Evolutionary conservation across 805 yeast species (phyloP).

Genomic region (Candida ortonii): DNA sequence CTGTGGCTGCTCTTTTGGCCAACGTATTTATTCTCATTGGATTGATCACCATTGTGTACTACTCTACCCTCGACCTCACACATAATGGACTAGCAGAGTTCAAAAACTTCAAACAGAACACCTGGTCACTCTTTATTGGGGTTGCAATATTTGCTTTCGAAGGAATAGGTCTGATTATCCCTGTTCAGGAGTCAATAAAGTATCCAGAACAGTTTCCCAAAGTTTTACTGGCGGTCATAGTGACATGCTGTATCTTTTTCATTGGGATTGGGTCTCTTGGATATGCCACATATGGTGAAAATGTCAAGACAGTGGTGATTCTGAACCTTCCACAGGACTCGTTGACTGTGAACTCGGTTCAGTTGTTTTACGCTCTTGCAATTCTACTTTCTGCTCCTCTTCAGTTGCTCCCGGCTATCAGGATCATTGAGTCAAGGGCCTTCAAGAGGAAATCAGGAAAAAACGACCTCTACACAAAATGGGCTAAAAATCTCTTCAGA

Average conservation of each 20-base stretch:
- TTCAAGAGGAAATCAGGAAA: constrained; percentile 62
- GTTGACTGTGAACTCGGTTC: constrained; percentile 60
- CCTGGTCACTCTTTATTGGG: constrained; percentile 73
- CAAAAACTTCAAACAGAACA: constrained; percentile 49
- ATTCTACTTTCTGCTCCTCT: constrained; percentile 77
- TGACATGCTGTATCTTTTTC: constrained; percentile 61
- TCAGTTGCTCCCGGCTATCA: constrained; percentile 75
- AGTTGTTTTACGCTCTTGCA: constrained; percentile 70
- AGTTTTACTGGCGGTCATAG: constrained; percentile 58
- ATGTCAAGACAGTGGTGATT: constrained; percentile 64
- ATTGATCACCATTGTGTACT: constrained; percentile 59
- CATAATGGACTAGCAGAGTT: constrained; percentile 50
- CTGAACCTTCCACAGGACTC: constrained; percentile 69
- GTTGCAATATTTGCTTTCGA: constrained; percentile 88
- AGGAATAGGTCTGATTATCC: constrained; percentile 79
- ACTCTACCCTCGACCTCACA: constrained; percentile 45
- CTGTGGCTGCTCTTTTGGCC: constrained; percentile 69
- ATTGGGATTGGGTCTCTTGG: constrained; percentile 65
- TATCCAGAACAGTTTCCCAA: constrained; percentile 70
- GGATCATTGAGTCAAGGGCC: constrained; percentile 63
- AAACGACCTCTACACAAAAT: constrained; percentile 47
- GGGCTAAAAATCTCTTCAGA: constrained; percentile 65
- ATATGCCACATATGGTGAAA: constrained; percentile 64
- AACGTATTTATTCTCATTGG: constrained; percentile 69
- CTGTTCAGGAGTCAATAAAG: constrained; percentile 79